Percentiles rank a stretch among this genome's conserved stretches.
Evolutionary conservation across 2,329 filamentous ascomycete genomes (phyloP).

Genomic region (Trichoderma lentiforme): DNA sequence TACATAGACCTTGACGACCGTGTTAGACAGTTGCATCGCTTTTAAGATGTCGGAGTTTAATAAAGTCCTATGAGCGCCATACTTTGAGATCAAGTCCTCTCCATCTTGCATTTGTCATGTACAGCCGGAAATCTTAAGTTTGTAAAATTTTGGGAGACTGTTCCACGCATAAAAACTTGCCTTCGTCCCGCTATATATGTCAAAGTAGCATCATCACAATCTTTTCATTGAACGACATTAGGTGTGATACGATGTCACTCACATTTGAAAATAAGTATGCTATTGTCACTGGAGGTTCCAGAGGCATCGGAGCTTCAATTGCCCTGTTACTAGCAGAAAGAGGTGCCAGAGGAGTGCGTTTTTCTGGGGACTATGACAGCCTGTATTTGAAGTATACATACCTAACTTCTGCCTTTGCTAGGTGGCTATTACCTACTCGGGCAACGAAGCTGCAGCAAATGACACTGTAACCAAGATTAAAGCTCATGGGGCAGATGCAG

Average conservation of each 20-base stretch:
- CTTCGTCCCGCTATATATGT: neutral
- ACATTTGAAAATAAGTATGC: conserved; percentile 7
- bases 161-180: neutral
- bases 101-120: neutral
- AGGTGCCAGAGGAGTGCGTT: conserved; percentile 9
- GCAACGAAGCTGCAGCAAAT: neutral
- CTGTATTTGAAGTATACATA: neutral
- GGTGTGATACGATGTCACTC: neutral
- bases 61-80: neutral
- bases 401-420: neutral
- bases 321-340: conserved; percentile 2
- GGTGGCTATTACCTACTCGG: neutral
- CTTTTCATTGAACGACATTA: neutral
- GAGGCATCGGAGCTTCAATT: conserved; percentile 17
- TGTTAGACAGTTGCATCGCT: neutral
- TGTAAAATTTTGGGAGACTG: neutral
- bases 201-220: neutral
- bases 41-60: neutral
- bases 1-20: no score
- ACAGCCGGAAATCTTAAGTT: neutral
- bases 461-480: neutral
- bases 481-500: neutral
- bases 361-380: neutral
- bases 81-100: neutral
- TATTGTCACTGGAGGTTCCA: conserved; percentile 17